Percentiles rank a stretch among this genome's conserved stretches.
Conservation (phyloP, 2,329 filamentous ascomycete genomes). For the Xylariaceae sp. region DNA sequence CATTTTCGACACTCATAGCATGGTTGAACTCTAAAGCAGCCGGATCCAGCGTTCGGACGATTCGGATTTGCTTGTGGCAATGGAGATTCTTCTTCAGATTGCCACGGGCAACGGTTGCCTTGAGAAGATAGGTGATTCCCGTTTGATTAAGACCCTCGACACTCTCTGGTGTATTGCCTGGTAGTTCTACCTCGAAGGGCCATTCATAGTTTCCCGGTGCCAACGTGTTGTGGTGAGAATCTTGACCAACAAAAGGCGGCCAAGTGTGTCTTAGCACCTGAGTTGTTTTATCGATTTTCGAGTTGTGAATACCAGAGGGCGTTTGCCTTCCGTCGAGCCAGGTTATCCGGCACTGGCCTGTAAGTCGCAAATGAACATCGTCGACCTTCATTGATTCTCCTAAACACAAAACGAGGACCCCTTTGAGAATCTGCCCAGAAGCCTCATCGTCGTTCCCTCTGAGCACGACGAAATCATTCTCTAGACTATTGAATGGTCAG, state of each 20-base stretch:
- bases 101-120: slow-evolving; percentile 81
- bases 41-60: slow-evolving; percentile 73
- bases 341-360: slow-evolving; percentile 65
- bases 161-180: slow-evolving; percentile 74
- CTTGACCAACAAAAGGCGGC: slow-evolving; percentile 59
- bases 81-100: slow-evolving; percentile 86
- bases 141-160: slow-evolving; percentile 85
- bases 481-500: slow-evolving; percentile 50
- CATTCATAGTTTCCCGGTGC: slow-evolving; percentile 78
- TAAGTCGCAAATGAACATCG: slow-evolving; percentile 67
- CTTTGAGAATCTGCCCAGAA: slow-evolving; percentile 69
- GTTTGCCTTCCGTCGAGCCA: slow-evolving; percentile 48
- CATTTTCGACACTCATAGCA: slow-evolving; percentile 92
- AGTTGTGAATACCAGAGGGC: slow-evolving; percentile 55
- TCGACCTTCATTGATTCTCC: slow-evolving; percentile 66
- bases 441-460: slow-evolving; percentile 72
- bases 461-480: slow-evolving; percentile 76
- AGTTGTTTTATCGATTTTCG: slow-evolving; percentile 55
- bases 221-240: slow-evolving; percentile 54
- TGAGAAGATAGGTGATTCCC: slow-evolving; percentile 85
- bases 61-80: slow-evolving; percentile 71
- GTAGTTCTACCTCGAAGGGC: slow-evolving; percentile 71
- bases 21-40: slow-evolving; percentile 75
- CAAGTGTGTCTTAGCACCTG: slow-evolving; percentile 67
- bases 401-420: slow-evolving; percentile 69